Evolutionary conservation across 345 rosid species (phyloP), one percentile per base, ranked within the genome.

Genomic region (Triadica sebifera): DNA sequence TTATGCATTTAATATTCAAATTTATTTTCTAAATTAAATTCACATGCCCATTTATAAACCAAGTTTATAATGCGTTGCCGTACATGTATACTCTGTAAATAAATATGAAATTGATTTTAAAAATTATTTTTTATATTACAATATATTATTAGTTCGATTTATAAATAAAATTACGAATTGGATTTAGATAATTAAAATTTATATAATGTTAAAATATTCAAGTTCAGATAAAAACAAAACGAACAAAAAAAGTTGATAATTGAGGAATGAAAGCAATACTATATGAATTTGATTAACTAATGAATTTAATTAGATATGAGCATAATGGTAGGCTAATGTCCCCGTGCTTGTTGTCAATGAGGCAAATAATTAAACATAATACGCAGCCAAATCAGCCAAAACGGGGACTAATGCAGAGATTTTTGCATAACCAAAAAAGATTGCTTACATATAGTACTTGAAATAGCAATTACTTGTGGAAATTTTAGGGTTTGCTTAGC

Each of bases 391-490:
- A 72, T 77, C 67, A 65, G 29, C 72, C 65, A 29, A 46, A 12
- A 11, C 3, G 5, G 39, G 1, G 34, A 8, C 16, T 60, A 41
- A 13, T 34, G 43, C 41, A n/a, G 39, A 25, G 17, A 16, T 52
- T 55, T 34, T 61, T 22, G 13, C 63, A 38, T 74, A 65, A 29
- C 34, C 1, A 29, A 46, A 58, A 47, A 8, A 29, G 45, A 34
- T 5, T 71, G 82, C 65, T 67, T 64, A 46, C 80, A 49, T 70
- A 62, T 24, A 5, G 56, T 47, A 17, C 67, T 75, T 45, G 79
- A 77, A 43, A 51, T 52, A 67, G 75, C 8, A 80, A 80, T 50
- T 80, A 77, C 69, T 62, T 74, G 82, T 80, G 78, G 75, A 8
- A 4, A 55, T 73, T 80, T 12, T 34, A 77, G 83, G 65, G 75